Evolutionary conservation across 257 asterid genomes (phyloP).

Genomic region (Gentiana dahurica): DNA sequence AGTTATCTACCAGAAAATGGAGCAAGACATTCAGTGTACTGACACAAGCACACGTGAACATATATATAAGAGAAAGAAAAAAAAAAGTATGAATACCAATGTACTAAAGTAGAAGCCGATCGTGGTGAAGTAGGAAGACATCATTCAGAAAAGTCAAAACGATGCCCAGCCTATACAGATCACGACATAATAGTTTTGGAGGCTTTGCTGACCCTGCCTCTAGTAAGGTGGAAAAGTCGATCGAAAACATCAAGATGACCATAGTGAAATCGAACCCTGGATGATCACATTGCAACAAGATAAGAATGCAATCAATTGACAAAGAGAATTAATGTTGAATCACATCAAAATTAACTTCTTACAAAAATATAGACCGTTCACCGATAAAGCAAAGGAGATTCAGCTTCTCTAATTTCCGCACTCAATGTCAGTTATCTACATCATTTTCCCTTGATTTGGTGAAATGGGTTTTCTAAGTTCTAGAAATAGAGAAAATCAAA

Average conservation of each 20-base stretch:
- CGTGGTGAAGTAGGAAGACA: conserved; percentile 94
- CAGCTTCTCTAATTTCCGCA: no score
- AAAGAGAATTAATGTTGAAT: conserved; percentile 5
- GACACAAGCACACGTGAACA: neutral
- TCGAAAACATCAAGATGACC: conserved; percentile 99
- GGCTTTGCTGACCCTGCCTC: conserved; percentile 98
- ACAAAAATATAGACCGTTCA: no score
- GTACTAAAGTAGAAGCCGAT: conserved; percentile 95
- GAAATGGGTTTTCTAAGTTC: no score
- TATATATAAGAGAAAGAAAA: neutral
- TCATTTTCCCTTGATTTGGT: no score
- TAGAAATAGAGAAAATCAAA: no score
- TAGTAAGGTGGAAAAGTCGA: conserved; percentile 87
- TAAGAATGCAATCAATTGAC: neutral
- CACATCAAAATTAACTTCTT: no score
- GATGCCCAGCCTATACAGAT: conserved; percentile 96
- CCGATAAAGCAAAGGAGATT: no score
- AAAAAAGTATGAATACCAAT: conserved; percentile 38
- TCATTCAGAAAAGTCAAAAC: conserved; percentile 93
- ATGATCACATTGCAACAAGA: conserved; percentile 9
- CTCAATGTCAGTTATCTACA: no score
- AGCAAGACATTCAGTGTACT: conserved; percentile 13
- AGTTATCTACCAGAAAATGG: conserved; percentile 57
- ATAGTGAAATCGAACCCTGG: conserved; percentile 97
- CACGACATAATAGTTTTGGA: conserved; percentile 94